Evolutionary conservation across 768 basidiomycete species (phyloP).

Genomic region (Leccinum truebloodii): DNA sequence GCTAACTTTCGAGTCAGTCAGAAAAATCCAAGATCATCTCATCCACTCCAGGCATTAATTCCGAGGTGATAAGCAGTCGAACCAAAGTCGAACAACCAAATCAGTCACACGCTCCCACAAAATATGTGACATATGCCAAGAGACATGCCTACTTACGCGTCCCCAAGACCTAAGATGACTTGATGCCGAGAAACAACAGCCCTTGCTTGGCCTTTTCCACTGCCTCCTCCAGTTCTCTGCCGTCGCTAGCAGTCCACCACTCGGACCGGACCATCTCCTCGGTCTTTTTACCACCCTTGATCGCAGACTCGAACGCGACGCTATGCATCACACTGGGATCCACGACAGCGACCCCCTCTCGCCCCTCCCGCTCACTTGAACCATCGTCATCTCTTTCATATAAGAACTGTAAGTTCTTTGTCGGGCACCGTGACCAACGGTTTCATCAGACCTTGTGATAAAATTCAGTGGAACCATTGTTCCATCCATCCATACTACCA

Average conservation of each 20-base stretch:
- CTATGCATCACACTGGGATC: constrained; percentile 86
- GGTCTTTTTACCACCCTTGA: constrained; percentile 55
- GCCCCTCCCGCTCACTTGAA: constrained; percentile 37
- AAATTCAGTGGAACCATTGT: no score
- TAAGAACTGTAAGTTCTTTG: no score
- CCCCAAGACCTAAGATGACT: constrained; percentile 16
- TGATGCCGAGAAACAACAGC: constrained; percentile 75
- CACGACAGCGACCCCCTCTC: constrained; percentile 58
- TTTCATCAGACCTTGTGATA: no score
- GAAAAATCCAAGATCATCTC: background rate
- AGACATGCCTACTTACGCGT: no score
- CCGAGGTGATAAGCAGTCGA: background rate
- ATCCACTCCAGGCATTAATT: no score
- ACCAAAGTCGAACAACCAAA: background rate
- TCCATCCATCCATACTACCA: no score
- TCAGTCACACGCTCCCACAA: background rate
- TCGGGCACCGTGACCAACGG: no score
- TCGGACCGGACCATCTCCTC: constrained; percentile 56
- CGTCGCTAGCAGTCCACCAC: constrained; percentile 56
- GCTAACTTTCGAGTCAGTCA: background rate
- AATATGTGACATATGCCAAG: no score
- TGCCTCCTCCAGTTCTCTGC: constrained; percentile 67
- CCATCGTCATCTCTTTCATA: no score
- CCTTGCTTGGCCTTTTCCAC: constrained; percentile 82
- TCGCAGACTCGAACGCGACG: constrained; percentile 35